A percentile compares a stretch with the other conserved stretches of the same genome.
These are phyloP conservation scores for Fusarium begoniae DNA, from an alignment of 2,329 filamentous ascomycete species.

Conservation along the genomic window DNA sequence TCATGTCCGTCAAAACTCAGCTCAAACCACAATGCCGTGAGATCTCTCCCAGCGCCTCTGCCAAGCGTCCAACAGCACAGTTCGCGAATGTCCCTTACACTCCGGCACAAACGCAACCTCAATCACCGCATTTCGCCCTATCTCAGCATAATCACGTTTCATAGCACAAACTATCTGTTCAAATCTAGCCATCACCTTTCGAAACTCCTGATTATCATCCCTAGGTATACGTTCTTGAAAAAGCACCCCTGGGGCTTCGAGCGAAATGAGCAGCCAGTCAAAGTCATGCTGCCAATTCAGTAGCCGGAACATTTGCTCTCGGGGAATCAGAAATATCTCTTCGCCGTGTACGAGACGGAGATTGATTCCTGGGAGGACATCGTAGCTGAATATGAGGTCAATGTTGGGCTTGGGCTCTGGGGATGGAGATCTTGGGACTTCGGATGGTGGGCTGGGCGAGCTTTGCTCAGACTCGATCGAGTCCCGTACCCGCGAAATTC, in stretches of 20 bases:
- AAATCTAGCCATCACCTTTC: not conserved
- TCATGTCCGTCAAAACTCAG: too few relatives aligned
- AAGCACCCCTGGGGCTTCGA: not conserved
- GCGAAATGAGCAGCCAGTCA: not conserved
- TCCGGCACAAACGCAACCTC: not conserved
- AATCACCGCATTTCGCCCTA: not conserved
- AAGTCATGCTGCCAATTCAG: not conserved
- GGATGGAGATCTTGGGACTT: not conserved
- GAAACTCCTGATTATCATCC: not conserved
- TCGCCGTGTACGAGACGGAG: fast-evolving
- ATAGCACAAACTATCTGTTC: not conserved
- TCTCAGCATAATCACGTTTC: not conserved
- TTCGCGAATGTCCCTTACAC: not conserved
- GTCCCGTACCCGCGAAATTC: not conserved
- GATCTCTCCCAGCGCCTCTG: not conserved
- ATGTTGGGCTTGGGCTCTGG: not conserved
- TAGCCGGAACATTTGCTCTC: not conserved
- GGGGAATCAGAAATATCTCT: not conserved
- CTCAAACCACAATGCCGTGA: not conserved
- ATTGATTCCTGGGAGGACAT: not conserved
- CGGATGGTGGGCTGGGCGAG: fast-evolving
- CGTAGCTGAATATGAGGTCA: not conserved
- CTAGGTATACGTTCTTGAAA: not conserved
- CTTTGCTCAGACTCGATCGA: not conserved
- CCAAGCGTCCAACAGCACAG: not conserved